Base-by-base conservation (phyloP, 2,329 filamentous ascomycete genomes). In the Fusarium mundagurra region DNA sequence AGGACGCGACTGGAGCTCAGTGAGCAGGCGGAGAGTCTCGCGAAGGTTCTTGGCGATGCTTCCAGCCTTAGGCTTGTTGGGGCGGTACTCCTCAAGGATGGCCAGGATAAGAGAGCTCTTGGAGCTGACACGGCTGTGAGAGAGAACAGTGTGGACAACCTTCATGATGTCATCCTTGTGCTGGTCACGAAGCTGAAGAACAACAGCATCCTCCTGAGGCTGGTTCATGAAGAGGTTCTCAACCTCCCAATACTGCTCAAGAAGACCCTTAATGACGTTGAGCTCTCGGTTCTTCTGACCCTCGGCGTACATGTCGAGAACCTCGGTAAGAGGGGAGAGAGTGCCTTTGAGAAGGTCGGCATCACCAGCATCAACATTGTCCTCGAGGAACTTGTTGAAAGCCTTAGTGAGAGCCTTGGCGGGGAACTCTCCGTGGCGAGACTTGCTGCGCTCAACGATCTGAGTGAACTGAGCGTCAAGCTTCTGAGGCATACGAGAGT, bases 31-130 rank as follows among this genome's bases (percentile, higher is more conserved):
- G 33, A 99, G 89, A 24, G 93, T 89, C 8, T 92, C 90, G 77
- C 95, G 93, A 83, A 99, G 92, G 84, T 95, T 91, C 83, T 97
- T 98, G 82, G 90, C 92, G 64, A 98, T 91, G 80, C 96, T 97
- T 79, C 94, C 94, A 69, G 93, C 92, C 72, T 93, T 92, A 51
- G 96, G 95, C 86, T 93, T 96, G 87, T 98, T 98, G 66, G 96
- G 96, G 67, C 93, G 92, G 87, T 98, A 99, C 82, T 96, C 92
- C 43, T 98, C 95, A 39, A 99, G 88, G 65, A 99, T 95, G 51
- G 96, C 95, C 55, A 98, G 86, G 59, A 98, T 87, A 58, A 99
- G 89, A 78, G 96, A 95, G 86, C 96, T 98, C 92, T 99, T 99
- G 71, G 95, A 91, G 76, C 91, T 93, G 64, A 98, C 93, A 72